Conservation (phyloP, 192 early-diverging fungal genomes). For the Chytriomyces sp. region DNA sequence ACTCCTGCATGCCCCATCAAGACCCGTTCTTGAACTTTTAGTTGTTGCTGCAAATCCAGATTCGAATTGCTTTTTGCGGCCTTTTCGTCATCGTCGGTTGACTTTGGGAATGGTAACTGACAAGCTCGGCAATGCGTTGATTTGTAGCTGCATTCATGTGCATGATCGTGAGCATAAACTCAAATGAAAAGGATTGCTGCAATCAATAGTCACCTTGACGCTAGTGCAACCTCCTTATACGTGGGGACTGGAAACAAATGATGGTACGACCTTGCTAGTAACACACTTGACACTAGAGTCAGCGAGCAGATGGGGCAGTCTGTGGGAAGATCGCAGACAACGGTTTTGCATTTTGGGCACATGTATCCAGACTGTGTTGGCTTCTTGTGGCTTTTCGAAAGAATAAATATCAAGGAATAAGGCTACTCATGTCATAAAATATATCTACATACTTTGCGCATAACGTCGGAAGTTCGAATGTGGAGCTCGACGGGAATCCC, state of each 20-base stretch:
- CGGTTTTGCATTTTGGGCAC: constrained; percentile 83
- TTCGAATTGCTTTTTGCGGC: constrained; percentile 7
- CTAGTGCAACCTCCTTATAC: constrained; percentile 70
- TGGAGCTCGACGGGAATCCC: constrained; percentile 80
- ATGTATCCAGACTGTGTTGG: constrained; percentile 76
- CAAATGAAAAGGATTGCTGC: background rate
- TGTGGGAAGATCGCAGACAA: constrained; percentile 86
- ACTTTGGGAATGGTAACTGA: constrained; percentile 21
- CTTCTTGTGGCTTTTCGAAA: constrained; percentile 59
- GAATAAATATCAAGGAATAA: background rate
- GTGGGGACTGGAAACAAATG: constrained; percentile 93
- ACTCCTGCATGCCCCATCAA: background rate
- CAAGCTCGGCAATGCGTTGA: constrained; percentile 37
- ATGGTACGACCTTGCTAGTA: constrained; percentile 90
- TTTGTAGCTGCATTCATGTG: background rate
- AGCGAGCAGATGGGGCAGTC: constrained; percentile 91
- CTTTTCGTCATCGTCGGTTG: constrained; percentile 1
- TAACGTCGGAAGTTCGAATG: constrained; percentile 55
- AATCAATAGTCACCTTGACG: constrained; percentile 15
- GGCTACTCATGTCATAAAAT: too few species aligned
- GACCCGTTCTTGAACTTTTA: background rate
- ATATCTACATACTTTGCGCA: too few species aligned
- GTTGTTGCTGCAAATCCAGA: background rate
- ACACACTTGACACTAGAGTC: constrained; percentile 86
- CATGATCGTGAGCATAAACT: constrained; percentile 7